phyloP scores from a whole-genome alignment of 2,329 filamentous ascomycete genomes.

The Eurotiales sp. region DNA sequence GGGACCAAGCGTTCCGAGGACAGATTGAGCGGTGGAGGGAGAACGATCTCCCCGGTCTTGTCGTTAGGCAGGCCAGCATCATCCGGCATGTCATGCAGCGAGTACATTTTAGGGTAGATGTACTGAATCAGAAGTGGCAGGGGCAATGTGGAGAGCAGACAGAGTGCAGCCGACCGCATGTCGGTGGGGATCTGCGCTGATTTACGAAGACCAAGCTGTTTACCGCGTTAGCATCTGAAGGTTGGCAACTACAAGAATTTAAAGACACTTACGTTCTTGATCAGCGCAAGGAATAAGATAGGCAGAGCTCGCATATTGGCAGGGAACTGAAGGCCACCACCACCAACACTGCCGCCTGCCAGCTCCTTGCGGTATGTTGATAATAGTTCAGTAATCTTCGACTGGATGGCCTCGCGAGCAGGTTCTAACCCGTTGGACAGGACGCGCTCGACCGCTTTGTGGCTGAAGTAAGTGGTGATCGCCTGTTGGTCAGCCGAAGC shows the following conservation, averaged over 20 bases:
- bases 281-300: constrained; percentile 85
- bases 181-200: constrained; percentile 92
- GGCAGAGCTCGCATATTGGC: constrained; percentile 86
- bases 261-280: constrained; percentile 82
- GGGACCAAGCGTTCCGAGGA: constrained; percentile 83
- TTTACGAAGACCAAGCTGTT: constrained; percentile 72
- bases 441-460: constrained; percentile 92
- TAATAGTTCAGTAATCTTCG: constrained; percentile 86
- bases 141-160: constrained; percentile 88
- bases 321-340: constrained; percentile 85
- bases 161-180: constrained; percentile 86
- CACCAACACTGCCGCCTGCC: constrained; percentile 91
- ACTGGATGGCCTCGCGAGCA: constrained; percentile 83
- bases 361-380: constrained; percentile 97
- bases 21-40: constrained; percentile 80
- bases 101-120: constrained; percentile 82
- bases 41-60: constrained; percentile 80
- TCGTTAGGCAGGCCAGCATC: constrained; percentile 81
- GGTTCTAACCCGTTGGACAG: constrained; percentile 83
- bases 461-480: constrained; percentile 89
- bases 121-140: constrained; percentile 88
- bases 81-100: constrained; percentile 93
- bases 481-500: constrained; percentile 92
- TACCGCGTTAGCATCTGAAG: no score
- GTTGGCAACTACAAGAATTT: no score